Percentiles rank a stretch among this genome's conserved stretches.
Conservation (phyloP, 768 basidiomycete genomes). For the Dioszegia hungarica region DNA sequence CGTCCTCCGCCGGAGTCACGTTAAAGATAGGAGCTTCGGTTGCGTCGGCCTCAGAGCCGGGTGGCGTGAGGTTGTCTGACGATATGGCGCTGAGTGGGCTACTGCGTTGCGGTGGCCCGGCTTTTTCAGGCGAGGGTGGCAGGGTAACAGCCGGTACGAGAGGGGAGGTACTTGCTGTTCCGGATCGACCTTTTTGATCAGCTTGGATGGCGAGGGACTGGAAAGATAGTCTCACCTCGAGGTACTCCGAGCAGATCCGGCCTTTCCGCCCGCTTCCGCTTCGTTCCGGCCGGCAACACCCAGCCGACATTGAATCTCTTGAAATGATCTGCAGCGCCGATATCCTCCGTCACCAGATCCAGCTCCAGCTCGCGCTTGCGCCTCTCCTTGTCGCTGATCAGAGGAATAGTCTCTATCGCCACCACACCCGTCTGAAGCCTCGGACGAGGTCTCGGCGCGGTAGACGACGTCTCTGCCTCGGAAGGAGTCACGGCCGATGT, state of each 20-base stretch:
- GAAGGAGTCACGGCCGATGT: background rate
- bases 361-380: constrained; percentile 27
- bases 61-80: background rate
- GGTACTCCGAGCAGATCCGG: constrained; percentile 17
- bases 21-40: too few species aligned
- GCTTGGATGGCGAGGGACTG: too few species aligned
- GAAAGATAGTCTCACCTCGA: background rate
- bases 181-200: too few species aligned
- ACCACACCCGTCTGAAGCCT: constrained; percentile 31
- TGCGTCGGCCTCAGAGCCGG: background rate
- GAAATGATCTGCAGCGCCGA: constrained; percentile 70
- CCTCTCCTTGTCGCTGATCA: constrained; percentile 38
- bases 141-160: background rate
- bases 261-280: constrained; percentile 57
- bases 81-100: constrained; percentile 1
- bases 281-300: constrained; percentile 73
- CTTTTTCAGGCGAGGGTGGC: background rate
- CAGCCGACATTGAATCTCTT: constrained; percentile 78
- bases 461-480: background rate
- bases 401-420: constrained; percentile 27
- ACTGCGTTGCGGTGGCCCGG: background rate
- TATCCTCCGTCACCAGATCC: constrained; percentile 60
- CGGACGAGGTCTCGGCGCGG: constrained; percentile 8
- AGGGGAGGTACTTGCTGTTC: too few species aligned
- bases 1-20: too few species aligned